These are phyloP conservation scores for Lolium rigidum DNA, from an alignment of 176 grass and related monocot species.

Conservation along the genomic window DNA sequence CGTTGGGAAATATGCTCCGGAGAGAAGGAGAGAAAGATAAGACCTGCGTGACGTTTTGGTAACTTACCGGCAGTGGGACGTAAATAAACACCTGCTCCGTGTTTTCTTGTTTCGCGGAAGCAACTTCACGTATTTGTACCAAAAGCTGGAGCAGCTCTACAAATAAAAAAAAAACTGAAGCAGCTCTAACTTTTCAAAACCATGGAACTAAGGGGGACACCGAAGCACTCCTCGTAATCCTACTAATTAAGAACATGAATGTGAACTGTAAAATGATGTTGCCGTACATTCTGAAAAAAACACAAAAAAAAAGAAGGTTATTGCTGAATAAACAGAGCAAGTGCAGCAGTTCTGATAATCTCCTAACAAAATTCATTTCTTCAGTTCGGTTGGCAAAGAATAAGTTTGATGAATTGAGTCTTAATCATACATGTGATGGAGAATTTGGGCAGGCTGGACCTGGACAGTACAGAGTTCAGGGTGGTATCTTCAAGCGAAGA, in stretches of 20 bases:
- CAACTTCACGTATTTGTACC: no score
- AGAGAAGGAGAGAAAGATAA: no score
- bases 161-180: no score
- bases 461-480: constrained; percentile 47
- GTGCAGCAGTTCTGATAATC: not conserved
- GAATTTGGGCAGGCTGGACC: constrained; percentile 53
- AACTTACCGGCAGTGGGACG: no score
- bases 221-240: no score
- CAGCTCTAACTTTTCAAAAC: no score
- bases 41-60: no score
- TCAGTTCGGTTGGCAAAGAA: not conserved
- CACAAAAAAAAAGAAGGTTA: not conserved
- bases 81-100: no score
- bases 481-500: constrained; percentile 45
- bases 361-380: not conserved
- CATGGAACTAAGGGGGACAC: no score
- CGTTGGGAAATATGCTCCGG: no score
- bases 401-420: not conserved
- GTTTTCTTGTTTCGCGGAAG: no score
- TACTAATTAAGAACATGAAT: not conserved
- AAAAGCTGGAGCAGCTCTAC: no score
- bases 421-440: not conserved
- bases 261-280: constrained; percentile 11
- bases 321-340: constrained; percentile 16
- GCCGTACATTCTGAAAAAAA: not conserved